phyloP scores from a whole-genome alignment of 352 stramenopile genomes.

The Globisporangium middletonii region DNA sequence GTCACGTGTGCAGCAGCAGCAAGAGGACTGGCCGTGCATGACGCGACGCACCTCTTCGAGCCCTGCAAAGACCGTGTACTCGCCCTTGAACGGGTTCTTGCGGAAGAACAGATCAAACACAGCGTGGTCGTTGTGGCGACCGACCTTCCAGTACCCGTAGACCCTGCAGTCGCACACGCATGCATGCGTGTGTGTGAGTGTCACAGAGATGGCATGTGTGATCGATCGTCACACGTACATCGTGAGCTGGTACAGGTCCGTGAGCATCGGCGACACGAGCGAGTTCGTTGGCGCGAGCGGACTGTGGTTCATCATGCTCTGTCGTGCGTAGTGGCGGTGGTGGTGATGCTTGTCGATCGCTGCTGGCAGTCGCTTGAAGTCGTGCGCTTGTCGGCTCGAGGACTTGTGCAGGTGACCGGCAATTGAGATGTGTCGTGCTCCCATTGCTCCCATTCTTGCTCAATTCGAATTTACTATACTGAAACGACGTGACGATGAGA shows the following conservation, averaged over 20 bases:
- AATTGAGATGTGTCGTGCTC: no score
- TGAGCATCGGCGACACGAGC: constrained; percentile 94
- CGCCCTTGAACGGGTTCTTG: constrained; percentile 98
- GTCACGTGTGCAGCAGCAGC: background rate
- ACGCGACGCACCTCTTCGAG: constrained; percentile 61
- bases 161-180: constrained; percentile 83
- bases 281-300: constrained; percentile 87
- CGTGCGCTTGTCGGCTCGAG: no score
- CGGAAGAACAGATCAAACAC: constrained; percentile 98
- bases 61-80: constrained; percentile 94
- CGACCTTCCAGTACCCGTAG: constrained; percentile 98
- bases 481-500: no score
- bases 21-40: background rate
- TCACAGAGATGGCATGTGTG: background rate
- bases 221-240: constrained; percentile 43
- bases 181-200: constrained; percentile 7
- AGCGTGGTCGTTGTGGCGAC: constrained; percentile 89
- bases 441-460: no score
- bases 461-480: no score
- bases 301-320: constrained; percentile 36
- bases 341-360: background rate
- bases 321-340: background rate
- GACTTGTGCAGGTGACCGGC: no score
- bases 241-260: constrained; percentile 97
- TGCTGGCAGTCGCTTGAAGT: background rate